A percentile compares a stretch with the other conserved stretches of the same genome.
phyloP scores from a whole-genome alignment of 371 early-diverging fungal species.

The Pancytospora epiphaga region DNA sequence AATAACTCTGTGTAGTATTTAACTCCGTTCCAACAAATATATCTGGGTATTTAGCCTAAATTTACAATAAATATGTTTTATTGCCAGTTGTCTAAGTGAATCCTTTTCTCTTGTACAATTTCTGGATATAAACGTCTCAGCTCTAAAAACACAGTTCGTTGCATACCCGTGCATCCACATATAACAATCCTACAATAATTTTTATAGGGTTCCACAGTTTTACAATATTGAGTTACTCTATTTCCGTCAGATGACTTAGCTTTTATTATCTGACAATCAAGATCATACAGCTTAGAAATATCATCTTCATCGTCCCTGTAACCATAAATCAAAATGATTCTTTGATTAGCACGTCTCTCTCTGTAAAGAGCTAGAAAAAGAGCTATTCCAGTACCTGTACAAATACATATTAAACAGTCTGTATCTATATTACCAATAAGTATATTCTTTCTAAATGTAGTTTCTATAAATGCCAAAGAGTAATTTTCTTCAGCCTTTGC shows the following conservation, averaged over 20 bases:
- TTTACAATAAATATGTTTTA: too few relatives aligned
- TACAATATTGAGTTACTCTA: conserved; percentile 39
- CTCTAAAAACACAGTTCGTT: conserved; percentile 29
- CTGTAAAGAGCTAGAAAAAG: conserved; percentile 57
- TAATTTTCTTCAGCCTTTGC: too few relatives aligned
- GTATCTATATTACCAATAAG: conserved; percentile 5
- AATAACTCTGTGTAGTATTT: too few relatives aligned
- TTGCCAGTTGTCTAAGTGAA: conserved; percentile 47
- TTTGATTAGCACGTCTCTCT: conserved; percentile 23
- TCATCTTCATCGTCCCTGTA: conserved; percentile 55
- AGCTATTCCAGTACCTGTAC: conserved; percentile 59
- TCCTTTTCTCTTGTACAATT: conserved; percentile 25
- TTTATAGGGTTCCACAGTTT: conserved; percentile 17
- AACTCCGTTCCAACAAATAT: too few relatives aligned
- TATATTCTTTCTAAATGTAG: conserved; percentile 15
- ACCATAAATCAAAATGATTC: conserved; percentile 54
- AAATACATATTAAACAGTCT: conserved; percentile 36
- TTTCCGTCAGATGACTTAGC: conserved; percentile 14
- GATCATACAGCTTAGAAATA: conserved; percentile 16
- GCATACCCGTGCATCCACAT: conserved; percentile 45
- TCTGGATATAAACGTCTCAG: conserved; percentile 11
- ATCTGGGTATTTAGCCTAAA: too few relatives aligned
- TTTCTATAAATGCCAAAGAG: neutral
- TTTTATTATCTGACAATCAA: conserved; percentile 9
- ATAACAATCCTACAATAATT: conserved; percentile 27